phyloP scores from a whole-genome alignment of 2,329 filamentous ascomycete species.

The Pseudohalonectria lignicola region DNA sequence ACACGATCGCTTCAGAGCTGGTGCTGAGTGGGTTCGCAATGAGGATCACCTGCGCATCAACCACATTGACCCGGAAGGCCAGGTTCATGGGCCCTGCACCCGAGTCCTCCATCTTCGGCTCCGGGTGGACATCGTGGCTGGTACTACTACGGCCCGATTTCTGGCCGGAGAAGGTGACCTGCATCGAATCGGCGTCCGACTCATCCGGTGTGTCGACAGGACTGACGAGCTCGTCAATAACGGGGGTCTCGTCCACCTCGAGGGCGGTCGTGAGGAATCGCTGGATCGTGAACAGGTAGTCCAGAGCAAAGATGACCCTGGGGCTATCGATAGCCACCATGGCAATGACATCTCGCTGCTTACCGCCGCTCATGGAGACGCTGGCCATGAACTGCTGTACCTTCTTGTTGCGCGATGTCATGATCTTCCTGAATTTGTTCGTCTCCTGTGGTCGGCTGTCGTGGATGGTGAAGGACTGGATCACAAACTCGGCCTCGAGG shows the following conservation, averaged over 20 bases:
- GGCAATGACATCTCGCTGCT: conserved; percentile 72
- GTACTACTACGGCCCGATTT: conserved; percentile 17
- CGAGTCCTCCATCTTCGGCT: conserved; percentile 7
- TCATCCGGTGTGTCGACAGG: conserved; percentile 45
- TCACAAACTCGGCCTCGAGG: conserved; percentile 83
- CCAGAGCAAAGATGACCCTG: conserved; percentile 84
- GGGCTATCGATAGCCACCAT: conserved; percentile 93
- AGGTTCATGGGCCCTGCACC: conserved; percentile 52
- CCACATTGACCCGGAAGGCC: conserved; percentile 84
- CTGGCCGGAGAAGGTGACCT: conserved; percentile 29
- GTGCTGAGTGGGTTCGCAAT: conserved; percentile 88
- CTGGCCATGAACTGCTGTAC: conserved; percentile 98
- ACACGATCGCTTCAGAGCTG: conserved; percentile 89
- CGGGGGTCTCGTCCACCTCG: conserved; percentile 44
- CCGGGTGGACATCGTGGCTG: conserved; percentile 7
- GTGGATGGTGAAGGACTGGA: conserved; percentile 88
- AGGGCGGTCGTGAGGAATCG: conserved; percentile 68
- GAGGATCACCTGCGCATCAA: conserved; percentile 91
- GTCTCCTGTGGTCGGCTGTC: conserved; percentile 82
- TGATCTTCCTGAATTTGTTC: conserved; percentile 96
- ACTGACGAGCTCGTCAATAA: conserved; percentile 40
- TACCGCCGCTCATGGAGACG: conserved; percentile 79
- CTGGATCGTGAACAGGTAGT: conserved; percentile 88
- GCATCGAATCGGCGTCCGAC: conserved; percentile 48
- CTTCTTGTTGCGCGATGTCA: conserved; percentile 91